Conservation (phyloP, 1,284 basidiomycete genomes). For the Sporisorium iseilematis-ciliati region DNA sequence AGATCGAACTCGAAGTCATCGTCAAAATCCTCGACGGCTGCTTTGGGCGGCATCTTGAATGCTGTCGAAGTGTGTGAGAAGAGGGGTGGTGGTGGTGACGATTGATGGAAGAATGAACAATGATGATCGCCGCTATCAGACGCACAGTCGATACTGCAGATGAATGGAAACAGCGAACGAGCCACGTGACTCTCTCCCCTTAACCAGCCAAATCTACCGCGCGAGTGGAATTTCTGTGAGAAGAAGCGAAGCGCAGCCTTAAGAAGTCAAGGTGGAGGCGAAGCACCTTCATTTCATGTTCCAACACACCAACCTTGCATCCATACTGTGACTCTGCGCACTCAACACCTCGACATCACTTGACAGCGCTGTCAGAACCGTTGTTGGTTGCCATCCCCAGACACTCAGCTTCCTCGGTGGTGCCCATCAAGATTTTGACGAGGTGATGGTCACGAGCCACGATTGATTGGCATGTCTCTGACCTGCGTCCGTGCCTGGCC, state of each 20-base stretch:
- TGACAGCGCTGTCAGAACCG: not conserved
- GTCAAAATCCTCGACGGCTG: slow-evolving; percentile 67
- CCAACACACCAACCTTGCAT: too few species aligned
- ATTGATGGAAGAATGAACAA: not conserved
- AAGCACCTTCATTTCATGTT: not conserved
- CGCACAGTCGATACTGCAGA: slow-evolving; percentile 21
- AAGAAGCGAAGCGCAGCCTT: not conserved
- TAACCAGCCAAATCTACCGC: slow-evolving; percentile 13
- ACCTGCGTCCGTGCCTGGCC: slow-evolving; percentile 27
- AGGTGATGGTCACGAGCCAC: slow-evolving; percentile 16
- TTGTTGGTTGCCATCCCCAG: not conserved
- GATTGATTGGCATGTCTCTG: slow-evolving; percentile 41
- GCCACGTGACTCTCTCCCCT: slow-evolving; percentile 27
- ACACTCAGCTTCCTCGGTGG: not conserved
- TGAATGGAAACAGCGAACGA: slow-evolving; percentile 6
- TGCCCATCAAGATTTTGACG: not conserved
- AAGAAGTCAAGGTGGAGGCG: slow-evolving; percentile 18
- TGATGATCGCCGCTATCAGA: not conserved
- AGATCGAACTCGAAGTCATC: slow-evolving; percentile 69
- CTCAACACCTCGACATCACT: not conserved
- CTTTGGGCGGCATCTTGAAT: slow-evolving; percentile 53
- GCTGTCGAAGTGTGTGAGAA: not conserved
- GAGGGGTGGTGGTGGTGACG: not conserved
- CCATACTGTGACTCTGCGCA: too few species aligned
- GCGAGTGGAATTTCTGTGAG: slow-evolving; percentile 32